A percentile compares a stretch with the other conserved stretches of the same genome.
Conservation (phyloP, 352 stramenopile genomes). For the Globisporangium spinosum region DNA sequence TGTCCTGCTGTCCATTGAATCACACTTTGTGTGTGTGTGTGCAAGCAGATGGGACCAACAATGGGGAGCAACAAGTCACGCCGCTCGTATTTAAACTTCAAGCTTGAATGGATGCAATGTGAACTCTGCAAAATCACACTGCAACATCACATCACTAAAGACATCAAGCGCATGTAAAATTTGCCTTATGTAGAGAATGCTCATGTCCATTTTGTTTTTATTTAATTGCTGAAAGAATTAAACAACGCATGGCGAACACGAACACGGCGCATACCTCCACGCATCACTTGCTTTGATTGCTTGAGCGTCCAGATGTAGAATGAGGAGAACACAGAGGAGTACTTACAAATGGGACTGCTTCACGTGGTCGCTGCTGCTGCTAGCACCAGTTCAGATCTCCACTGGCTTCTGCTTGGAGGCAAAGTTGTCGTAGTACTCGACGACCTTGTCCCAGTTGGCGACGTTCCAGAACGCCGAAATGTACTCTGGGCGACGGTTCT, state of each 20-base stretch:
- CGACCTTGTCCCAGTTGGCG: constrained; percentile 93
- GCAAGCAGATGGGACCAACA: constrained; percentile 28
- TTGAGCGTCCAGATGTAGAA: neutral
- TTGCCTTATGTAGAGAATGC: neutral
- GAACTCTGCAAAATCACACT: neutral
- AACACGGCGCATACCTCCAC: neutral
- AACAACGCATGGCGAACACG: neutral
- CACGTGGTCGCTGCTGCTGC: constrained; percentile 11
- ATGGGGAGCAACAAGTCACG: constrained; percentile 31
- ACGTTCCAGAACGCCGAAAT: constrained; percentile 98
- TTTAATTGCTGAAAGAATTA: constrained; percentile 17
- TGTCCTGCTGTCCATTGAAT: neutral
- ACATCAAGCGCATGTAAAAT: neutral
- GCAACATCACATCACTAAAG: neutral
- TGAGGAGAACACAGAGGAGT: constrained; percentile 10
- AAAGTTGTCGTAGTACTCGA: constrained; percentile 90
- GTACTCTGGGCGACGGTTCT: constrained; percentile 95
- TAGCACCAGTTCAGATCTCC: constrained; percentile 60
- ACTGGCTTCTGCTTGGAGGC: constrained; percentile 82
- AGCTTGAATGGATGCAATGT: neutral
- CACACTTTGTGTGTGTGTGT: neutral
- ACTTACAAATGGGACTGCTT: constrained; percentile 15
- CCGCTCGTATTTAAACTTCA: constrained; percentile 29
- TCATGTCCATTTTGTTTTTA: neutral
- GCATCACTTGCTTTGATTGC: neutral